These are phyloP conservation scores for Ilex asprella DNA, from an alignment of 257 asterid species.

Conservation along the genomic window DNA sequence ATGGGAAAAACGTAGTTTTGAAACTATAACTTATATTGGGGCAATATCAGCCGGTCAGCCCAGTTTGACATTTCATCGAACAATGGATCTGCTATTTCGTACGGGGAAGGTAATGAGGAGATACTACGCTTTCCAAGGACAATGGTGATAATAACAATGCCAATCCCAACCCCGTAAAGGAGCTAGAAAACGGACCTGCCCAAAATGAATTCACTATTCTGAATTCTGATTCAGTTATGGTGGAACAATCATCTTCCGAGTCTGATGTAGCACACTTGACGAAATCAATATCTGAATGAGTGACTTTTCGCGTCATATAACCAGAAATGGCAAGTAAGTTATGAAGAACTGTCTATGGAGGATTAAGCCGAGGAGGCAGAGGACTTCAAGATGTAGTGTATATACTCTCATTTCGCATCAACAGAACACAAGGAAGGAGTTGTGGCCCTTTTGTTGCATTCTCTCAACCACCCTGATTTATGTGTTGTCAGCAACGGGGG, in stretches of 20 bases:
- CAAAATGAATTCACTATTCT: too few species aligned
- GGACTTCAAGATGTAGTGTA: conserved; percentile 69
- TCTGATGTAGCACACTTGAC: conserved; percentile 3
- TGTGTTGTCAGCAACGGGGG: conserved; percentile 7
- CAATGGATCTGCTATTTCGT: too few species aligned
- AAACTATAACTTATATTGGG: conserved; percentile 18
- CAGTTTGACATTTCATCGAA: too few species aligned
- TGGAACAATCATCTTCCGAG: conserved; percentile 3
- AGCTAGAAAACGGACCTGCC: too few species aligned
- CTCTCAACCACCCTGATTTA: conserved; percentile 76
- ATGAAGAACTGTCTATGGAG: conserved; percentile 84
- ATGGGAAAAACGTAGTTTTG: conserved; percentile 54
- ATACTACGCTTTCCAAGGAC: too few species aligned
- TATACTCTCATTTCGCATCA: conserved; percentile 70
- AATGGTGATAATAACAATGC: too few species aligned
- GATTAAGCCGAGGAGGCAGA: conserved; percentile 60
- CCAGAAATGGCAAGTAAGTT: conserved; percentile 60
- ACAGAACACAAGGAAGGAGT: conserved; percentile 75
- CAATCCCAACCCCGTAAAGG: too few species aligned
- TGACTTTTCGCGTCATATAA: conserved; percentile 90
- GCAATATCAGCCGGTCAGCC: conserved; percentile 20
- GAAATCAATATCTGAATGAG: conserved; percentile 65
- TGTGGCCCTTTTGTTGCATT: conserved; percentile 76
- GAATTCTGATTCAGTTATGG: too few species aligned
- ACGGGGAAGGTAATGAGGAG: too few species aligned